Evolutionary conservation across 345 rosid species (phyloP), one percentile per base, ranked within the genome.

Genomic region (Populus alba): DNA sequence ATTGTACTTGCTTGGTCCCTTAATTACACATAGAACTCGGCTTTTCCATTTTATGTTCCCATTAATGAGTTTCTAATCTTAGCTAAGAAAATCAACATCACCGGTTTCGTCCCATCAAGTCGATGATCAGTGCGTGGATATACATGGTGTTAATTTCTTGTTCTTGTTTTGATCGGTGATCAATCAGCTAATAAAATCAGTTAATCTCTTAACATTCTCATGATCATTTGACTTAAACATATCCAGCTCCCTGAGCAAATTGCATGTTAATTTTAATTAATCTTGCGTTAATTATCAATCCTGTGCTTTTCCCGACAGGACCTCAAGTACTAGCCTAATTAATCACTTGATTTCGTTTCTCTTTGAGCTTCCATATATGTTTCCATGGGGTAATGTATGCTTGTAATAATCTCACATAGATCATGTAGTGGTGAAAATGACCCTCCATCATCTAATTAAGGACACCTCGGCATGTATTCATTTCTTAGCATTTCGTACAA

Each of bases 351-450:
- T 33, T 55, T 81, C 74, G 25, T 43, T 67, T 66, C 38, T 18
- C 22, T 16, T 25, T 22, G 68, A 68, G 38, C 76, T 67, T 66
- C 59, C 51, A 13, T 33, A 4, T 33, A 33, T 29, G 66, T 69
- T 63, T 11, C 78, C 45, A 7, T 25, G 10, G 37, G 69, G 16
- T n/a, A 23, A 57, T 18, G 41, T 41, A 41, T 33, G 37, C 37
- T 33, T 33, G 37, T 33, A 33, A 33, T 33, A 33, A 33, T 33
- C 37, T 33, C 37, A 33, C 5, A 33, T 4, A 33, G 5, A 33
- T 33, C 37, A 33, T 4, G 25, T 31, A 43, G 66, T 35, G 79
- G 45, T 73, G 69, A 84, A 65, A 70, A 79, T 47, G 87, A 81
- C 78, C 43, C 63, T 49, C 43, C 63, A 61, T 69, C 68, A 53